A percentile compares a stretch with the other conserved stretches of the same genome.
Evolutionary conservation across 768 basidiomycete genomes (phyloP).

Genomic region (Auriscalpium vulgare): DNA sequence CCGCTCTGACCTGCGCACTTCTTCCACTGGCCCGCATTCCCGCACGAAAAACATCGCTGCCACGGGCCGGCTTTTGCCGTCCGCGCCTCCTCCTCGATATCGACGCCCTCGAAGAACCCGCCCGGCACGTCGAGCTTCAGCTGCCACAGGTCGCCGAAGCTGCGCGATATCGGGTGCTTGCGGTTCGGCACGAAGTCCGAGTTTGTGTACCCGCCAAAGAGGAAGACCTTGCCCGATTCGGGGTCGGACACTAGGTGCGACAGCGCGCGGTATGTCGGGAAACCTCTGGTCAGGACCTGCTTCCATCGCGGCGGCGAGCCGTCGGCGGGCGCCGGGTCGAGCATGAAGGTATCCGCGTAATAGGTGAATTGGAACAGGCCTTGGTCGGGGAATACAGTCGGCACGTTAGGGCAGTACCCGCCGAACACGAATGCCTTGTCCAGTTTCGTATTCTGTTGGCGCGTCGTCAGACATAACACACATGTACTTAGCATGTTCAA

Average conservation of each 20-base stretch:
- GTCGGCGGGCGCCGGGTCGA: conserved; percentile 16
- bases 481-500: not conserved
- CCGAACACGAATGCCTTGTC: conserved; percentile 32
- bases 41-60: conserved; percentile 33
- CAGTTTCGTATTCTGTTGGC: conserved; percentile 24
- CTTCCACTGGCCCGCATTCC: conserved; percentile 28
- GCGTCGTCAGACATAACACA: not conserved
- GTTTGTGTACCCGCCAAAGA: conserved; percentile 35
- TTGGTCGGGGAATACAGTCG: conserved; percentile 5
- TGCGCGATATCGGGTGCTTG: conserved; percentile 20
- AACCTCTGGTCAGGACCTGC: conserved; percentile 33
- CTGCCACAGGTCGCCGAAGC: conserved; percentile 33
- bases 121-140: conserved; percentile 29
- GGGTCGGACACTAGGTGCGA: conserved; percentile 27
- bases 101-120: conserved; percentile 29
- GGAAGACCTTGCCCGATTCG: conserved; percentile 28
- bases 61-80: conserved; percentile 32
- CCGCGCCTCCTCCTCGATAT: conserved; percentile 29
- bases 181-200: conserved; percentile 27
- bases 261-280: conserved; percentile 34
- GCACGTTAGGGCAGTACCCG: conserved; percentile 27
- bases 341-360: conserved; percentile 35
- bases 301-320: conserved; percentile 21
- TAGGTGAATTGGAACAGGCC: conserved; percentile 27
- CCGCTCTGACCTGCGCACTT: conserved; percentile 31